A percentile compares a stretch with the other conserved stretches of the same genome.
Evolutionary conservation across 2,329 filamentous ascomycete species (phyloP).

Genomic region (Ceratocystis smalleyi): DNA sequence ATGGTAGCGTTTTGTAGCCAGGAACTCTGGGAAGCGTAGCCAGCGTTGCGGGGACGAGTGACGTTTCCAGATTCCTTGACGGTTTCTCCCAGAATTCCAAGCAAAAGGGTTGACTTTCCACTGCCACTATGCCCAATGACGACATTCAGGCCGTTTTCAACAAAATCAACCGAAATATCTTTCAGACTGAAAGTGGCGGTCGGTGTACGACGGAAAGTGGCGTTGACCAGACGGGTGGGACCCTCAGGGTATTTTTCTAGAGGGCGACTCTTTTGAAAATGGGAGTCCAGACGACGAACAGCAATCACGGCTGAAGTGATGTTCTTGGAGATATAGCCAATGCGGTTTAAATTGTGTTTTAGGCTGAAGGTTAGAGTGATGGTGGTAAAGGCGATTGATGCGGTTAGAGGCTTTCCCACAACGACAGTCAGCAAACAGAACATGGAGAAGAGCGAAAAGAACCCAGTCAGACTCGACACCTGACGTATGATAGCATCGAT

Average conservation of each 20-base stretch:
- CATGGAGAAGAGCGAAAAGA: conserved; percentile 37
- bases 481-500: conserved; percentile 33
- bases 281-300: conserved; percentile 37
- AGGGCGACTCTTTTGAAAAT: conserved; percentile 36
- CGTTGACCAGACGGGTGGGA: conserved; percentile 31
- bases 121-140: conserved; percentile 39
- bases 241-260: conserved; percentile 34
- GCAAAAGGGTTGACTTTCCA: conserved; percentile 41
- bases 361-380: conserved; percentile 38
- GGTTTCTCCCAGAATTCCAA: conserved; percentile 40
- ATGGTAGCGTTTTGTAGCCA: conserved; percentile 45
- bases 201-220: conserved; percentile 35
- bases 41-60: conserved; percentile 36
- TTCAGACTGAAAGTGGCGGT: conserved; percentile 35
- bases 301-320: conserved; percentile 32
- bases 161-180: conserved; percentile 36
- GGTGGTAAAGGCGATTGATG: conserved; percentile 43
- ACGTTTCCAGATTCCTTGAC: conserved; percentile 33
- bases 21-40: conserved; percentile 41
- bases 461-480: conserved; percentile 37
- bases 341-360: conserved; percentile 30
- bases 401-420: conserved; percentile 33
- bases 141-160: conserved; percentile 38
- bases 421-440: conserved; percentile 37
- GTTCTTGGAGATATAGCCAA: conserved; percentile 22